phyloP scores from a whole-genome alignment of 2,329 filamentous ascomycete genomes.

The Sordariomycetes sp. region DNA sequence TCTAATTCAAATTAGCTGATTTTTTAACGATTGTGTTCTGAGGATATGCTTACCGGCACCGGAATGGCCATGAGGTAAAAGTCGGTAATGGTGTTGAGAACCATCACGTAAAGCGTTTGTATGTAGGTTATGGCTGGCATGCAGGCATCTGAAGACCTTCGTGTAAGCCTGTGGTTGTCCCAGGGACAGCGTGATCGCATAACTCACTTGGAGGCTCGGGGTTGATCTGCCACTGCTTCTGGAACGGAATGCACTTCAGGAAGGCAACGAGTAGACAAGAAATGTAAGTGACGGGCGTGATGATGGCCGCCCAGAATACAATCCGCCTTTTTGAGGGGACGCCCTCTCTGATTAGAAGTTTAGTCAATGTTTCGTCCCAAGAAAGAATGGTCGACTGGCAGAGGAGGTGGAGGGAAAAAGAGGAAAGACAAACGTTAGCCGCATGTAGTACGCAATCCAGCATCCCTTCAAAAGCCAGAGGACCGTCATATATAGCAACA shows the following conservation, averaged over 20 bases:
- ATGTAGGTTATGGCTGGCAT: constrained; percentile 22
- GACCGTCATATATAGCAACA: constrained; percentile 13
- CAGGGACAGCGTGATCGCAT: too few species aligned
- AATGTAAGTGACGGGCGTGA: constrained; percentile 3
- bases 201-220: constrained; percentile 5
- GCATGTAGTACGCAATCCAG: constrained; percentile 7
- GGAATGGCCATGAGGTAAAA: constrained; percentile 25
- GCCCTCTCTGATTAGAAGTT: neutral
- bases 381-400: neutral
- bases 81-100: constrained; percentile 25
- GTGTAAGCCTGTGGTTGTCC: constrained; percentile 14
- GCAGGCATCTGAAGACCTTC: constrained; percentile 16
- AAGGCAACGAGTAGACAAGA: constrained; percentile 20
- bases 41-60: neutral
- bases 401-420: neutral
- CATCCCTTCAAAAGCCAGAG: constrained; percentile 14
- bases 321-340: neutral
- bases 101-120: constrained; percentile 21
- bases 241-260: constrained; percentile 22
- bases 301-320: neutral
- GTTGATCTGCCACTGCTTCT: neutral
- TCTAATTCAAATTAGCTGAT: constrained; percentile 15
- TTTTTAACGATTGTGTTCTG: neutral
- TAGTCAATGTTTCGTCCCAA: neutral
- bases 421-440: neutral